Percentiles rank a stretch among this genome's conserved stretches.
Evolutionary conservation across 2,329 filamentous ascomycete genomes (phyloP).

Genomic region (Cryphonectria nitschkei): DNA sequence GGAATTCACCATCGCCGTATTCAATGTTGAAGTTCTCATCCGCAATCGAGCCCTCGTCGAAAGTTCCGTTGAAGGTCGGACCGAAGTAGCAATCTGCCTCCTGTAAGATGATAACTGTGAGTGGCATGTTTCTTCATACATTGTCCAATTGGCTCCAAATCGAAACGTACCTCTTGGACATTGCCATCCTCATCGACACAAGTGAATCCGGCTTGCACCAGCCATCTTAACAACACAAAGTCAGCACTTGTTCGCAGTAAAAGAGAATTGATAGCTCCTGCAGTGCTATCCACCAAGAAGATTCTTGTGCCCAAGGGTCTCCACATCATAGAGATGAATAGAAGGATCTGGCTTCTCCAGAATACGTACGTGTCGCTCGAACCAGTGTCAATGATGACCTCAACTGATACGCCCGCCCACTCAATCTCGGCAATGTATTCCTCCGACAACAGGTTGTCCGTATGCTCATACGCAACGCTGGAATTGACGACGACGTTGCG

Average conservation of each 20-base stretch:
- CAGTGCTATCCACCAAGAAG: background rate
- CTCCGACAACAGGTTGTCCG: conserved; percentile 8
- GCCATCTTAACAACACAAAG: background rate
- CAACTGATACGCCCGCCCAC: conserved; percentile 9
- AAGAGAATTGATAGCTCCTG: background rate
- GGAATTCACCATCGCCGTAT: conserved; percentile 48
- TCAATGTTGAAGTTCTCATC: conserved; percentile 47
- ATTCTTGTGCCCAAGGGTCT: background rate
- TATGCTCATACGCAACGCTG: conserved; percentile 3
- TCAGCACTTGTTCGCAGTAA: background rate
- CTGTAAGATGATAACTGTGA: background rate
- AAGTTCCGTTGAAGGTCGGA: conserved; percentile 37
- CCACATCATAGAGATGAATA: background rate
- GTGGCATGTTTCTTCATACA: background rate
- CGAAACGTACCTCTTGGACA: conserved; percentile 12
- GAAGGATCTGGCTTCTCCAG: background rate
- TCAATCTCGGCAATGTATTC: conserved; percentile 22
- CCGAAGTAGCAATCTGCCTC: conserved; percentile 34
- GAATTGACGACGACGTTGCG: background rate
- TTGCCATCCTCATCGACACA: conserved; percentile 18
- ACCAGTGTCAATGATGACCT: conserved; percentile 24
- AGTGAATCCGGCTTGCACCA: conserved; percentile 24
- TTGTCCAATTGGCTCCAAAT: background rate
- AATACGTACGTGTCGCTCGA: conserved; percentile 22
- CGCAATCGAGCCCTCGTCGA: conserved; percentile 38